Base-by-base conservation (phyloP, 352 stramenopile species). In the Phytophthora cajani region DNA sequence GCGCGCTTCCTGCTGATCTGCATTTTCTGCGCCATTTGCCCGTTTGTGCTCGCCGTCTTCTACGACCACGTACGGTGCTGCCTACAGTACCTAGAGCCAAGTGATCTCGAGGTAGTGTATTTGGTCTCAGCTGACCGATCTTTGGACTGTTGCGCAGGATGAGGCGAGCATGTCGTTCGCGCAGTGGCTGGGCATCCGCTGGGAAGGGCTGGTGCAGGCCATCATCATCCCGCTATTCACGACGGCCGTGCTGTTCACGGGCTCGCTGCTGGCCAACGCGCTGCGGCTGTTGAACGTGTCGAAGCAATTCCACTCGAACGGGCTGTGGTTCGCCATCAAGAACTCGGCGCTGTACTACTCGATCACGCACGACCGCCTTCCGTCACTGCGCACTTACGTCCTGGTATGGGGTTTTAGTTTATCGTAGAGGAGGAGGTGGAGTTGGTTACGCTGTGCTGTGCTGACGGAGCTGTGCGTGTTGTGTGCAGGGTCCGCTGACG, bases 1-100 rank as follows among this genome's bases (percentile, higher is more conserved):
- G 89, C 87, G 59, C 88, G 89, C 36, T 96, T 95, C 74, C 72
- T 95, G 64, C 74, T 96, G n/a, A 93, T 97, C 54, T 92, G 81
- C 75, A 93, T 96, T 42, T 90, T 95, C 64, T 95, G 89, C 53
- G 87, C 83, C 46, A 65, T 94, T 19, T 95, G 88, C 53, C 89
- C 89, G 30, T 93, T 95, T 40, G 75, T 94, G 44, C 61, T 97
- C 36, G 82, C 85, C 23, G 78, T 92, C 46, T 97, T 95, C 62
- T 94, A 94, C 54, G 81, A 95, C 17, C 83, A 93, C 63, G 89
- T 94, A 79, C 56, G 87, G 17, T 44, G 38, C 12, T 30, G 7
- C 38, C 12, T 36, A 27, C 23, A 27, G 23, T 27, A 11, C 30
- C 27, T 11, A 36, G 30, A 36, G 30, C 30, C 32, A 38, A 38